phyloP scores from a whole-genome alignment of 164 flowering plant species.

The Platanus orientalis region DNA sequence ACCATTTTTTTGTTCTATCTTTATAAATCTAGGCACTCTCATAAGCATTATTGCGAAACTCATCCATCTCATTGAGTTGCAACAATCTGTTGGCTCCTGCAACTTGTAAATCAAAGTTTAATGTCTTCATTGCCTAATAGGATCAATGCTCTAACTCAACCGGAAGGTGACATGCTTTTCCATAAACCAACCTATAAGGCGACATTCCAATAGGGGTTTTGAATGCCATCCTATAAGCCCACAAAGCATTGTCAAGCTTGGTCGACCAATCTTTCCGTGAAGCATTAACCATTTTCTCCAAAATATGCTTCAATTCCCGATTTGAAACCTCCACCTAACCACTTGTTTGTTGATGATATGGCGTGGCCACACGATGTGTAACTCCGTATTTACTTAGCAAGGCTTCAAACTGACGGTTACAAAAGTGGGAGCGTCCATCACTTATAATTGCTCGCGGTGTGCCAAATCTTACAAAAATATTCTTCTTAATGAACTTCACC shows the following conservation, averaged over 20 bases:
- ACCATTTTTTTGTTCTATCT: not conserved
- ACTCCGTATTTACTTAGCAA: conserved; percentile 4
- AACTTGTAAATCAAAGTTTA: not conserved
- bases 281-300: conserved; percentile 3
- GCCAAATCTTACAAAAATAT: conserved; percentile 3
- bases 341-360: conserved; percentile 8
- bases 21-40: conserved; percentile 3
- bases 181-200: conserved; percentile 12
- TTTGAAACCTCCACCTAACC: conserved; percentile 8
- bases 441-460: not conserved
- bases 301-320: not conserved
- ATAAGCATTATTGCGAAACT: not conserved
- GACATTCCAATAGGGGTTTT: conserved; percentile 12
- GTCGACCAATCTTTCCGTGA: conserved; percentile 8
- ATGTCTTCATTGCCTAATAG: conserved; percentile 8
- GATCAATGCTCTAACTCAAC: conserved; percentile 15
- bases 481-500: not conserved
- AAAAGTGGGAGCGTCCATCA: conserved; percentile 4
- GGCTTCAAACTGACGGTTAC: not conserved
- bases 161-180: conserved; percentile 15
- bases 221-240: conserved; percentile 13
- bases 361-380: not conserved
- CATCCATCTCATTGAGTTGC: conserved; percentile 4
- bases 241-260: conserved; percentile 9
- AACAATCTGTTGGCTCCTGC: not conserved